Evolutionary conservation across 345 rosid genomes (phyloP), one percentile per base, ranked within the genome.

Genomic region (Populus simonii): DNA sequence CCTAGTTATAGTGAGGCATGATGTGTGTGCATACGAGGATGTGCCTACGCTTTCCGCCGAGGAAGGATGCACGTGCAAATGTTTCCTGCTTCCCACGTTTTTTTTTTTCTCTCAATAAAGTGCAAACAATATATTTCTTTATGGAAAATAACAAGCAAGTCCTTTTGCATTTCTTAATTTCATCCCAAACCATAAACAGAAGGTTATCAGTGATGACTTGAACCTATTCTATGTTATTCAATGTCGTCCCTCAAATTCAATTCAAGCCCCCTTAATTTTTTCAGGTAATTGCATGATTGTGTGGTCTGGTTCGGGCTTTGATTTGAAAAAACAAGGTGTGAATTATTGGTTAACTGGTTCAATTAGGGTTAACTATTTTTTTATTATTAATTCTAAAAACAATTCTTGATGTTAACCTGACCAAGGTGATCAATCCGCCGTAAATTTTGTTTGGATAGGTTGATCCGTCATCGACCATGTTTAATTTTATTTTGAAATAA

Each of bases 401-500:
- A 41, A 41, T 41, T 41, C 35, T 10, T 41, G 45, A 3, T 41
- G 3, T 41, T 11, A 41, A 10, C 4, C 45, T 12, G 45, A 41
- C 13, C 13, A 2, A 3, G 3, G 0, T 41, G 13, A 3, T 41
- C 3, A 2, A 12, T 10, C 12, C 6, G 1, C 3, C 13, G 3
- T 41, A 3, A 10, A 10, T 41, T 41, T 10, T 10, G 11, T 10
- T 41, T 41, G 13, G 12, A 9, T 41, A 41, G 12, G 5, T 41
- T 33, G 11, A 41, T 2, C 2, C 12, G 3, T 9, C 45, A 9
- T 41, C 45, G 9, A 41, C 13, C 13, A 41, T 10, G 13, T 41
- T 41, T 41, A 41, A 41, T 41, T 9, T 41, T 41, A 41, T 41
- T 41, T 41, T 41, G 11, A 41, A 41, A 41, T 41, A 41, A 2